These are phyloP conservation scores for Pascua sp. DNA, from an alignment of 1,284 basidiomycete species.

Conservation along the genomic window DNA sequence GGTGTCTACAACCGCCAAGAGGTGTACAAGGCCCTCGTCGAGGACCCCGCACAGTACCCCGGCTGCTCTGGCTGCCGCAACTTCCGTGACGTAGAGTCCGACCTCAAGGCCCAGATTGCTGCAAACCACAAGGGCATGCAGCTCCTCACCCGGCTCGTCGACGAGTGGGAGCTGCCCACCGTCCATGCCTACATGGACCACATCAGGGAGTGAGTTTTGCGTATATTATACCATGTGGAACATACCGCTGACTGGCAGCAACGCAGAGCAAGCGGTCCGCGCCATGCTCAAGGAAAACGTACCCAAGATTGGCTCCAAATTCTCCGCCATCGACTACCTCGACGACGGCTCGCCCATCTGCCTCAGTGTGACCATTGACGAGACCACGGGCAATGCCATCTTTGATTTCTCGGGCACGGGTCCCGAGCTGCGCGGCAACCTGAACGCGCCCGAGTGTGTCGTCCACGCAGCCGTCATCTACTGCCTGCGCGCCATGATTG, in stretches of 20 bases:
- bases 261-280: slow-evolving; percentile 85
- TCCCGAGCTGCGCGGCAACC: slow-evolving; percentile 81
- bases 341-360: slow-evolving; percentile 87
- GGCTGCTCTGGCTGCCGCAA: slow-evolving; percentile 67
- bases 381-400: slow-evolving; percentile 69
- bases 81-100: slow-evolving; percentile 85
- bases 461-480: slow-evolving; percentile 93
- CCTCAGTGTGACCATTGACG: slow-evolving; percentile 75
- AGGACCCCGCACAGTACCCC: slow-evolving; percentile 78
- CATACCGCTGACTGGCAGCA: slow-evolving; percentile 47
- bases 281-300: slow-evolving; percentile 65
- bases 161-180: slow-evolving; percentile 78
- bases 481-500: slow-evolving; percentile 48
- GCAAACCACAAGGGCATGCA: slow-evolving; percentile 92
- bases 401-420: slow-evolving; percentile 88
- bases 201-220: slow-evolving; percentile 52
- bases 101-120: slow-evolving; percentile 93
- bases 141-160: slow-evolving; percentile 68
- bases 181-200: slow-evolving; percentile 91
- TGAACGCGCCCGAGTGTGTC: slow-evolving; percentile 84
- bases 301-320: slow-evolving; percentile 55
- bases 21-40: slow-evolving; percentile 63
- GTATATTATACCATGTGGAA: too few relatives aligned
- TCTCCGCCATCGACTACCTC: slow-evolving; percentile 29
- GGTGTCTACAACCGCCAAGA: slow-evolving; percentile 76